Evolutionary conservation across 768 basidiomycete species (phyloP), one percentile per base, ranked within the genome.

Genomic region (Dictyophora rubrovolvata): DNA sequence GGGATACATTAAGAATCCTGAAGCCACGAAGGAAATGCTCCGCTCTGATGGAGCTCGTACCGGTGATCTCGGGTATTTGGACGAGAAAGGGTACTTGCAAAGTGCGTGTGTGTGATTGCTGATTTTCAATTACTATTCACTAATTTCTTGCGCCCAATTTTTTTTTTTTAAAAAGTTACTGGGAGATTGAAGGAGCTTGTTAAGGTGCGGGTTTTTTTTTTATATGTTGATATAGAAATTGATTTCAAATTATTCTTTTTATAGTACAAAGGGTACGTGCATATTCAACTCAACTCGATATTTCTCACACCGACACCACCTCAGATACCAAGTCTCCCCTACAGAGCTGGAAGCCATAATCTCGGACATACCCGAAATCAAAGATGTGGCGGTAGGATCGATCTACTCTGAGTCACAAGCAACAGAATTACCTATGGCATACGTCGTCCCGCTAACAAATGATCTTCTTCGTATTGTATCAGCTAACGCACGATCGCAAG

Each of bases 101-200:
- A 17, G 18, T 17, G 7, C 20, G n/a, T 56, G 28, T 36, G 1
- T 12, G 1, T 52, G 10, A 21, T 1, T 23, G 7, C n/a, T 34
- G 16, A 12, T 22, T 42, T 57, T 3, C 63, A 21, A 22, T 46
- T 55, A 28, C 42, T 17, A 28, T 35, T 46, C 42, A 10, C 14
- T 2, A 21, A 10, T 21, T 56, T 35, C 53, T 33, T 51, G 9
- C 59, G 17, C 11, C 36, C 16, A 18, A 21, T 54, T 83, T 80
- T 83, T 85, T 69, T 74, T 85, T n/a, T n/a, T n/a, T n/a, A n/a
- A n/a, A n/a, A 33, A 56, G 55, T 56, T 21, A 21, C 34, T 18
- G 55, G 34, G 10, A 10, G 55, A 21, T 18, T 56, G 20, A 56
- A 56, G 42, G 55, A 56, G 21, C 55, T 56, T 5, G 42, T 56